Base-by-base conservation (phyloP, 2,329 filamentous ascomycete species). In the Aspergillus sp. region DNA sequence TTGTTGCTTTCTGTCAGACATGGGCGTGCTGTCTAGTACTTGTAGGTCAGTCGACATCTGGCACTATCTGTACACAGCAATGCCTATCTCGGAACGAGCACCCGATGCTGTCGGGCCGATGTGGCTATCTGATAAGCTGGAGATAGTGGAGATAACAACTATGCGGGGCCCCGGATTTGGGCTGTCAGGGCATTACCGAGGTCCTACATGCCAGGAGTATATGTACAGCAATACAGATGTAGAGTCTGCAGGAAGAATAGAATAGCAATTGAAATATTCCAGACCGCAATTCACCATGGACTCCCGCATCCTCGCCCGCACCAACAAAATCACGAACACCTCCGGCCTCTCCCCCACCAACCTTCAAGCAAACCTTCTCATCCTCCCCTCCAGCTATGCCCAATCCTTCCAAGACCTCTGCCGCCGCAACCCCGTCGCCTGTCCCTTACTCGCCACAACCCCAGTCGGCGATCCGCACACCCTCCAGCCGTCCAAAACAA, bases 351-450 rank as follows among this genome's bases (percentile, higher is more conserved):
- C 80, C 2, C 76, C 77, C 0, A 71, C 70, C 10, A 74, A 77
- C 55, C 65, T 84, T 12, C 81, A 84, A 69, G 80, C 81, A 35
- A 85, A 85, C 55, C 69, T 85, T 33, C 72, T 85, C 35, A 70
- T 84, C 9, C 69, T 85, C 1, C 81, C 80, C 0, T 75, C 74
- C 1, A 62, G 67, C 27, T 79, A 82, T 60, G 80, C 81, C 10
- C 45, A 66, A 15, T 78, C 83, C 60, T 85, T 84, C 61, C 73
- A 76, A 10, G 61, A 73, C 15, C 75, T 84, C 20, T 84, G 81
- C 61, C 69, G 71, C 1, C 74, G 80, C 43, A 85, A 85, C 53
- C 79, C 81, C 2, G 81, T 84, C 0, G 75, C 81, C 0, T 84
- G 81, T 55, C 81, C 81, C 1, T 66, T 85, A 0, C 68, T 84